Evolutionary conservation across 2,329 filamentous ascomycete genomes (phyloP).

Genomic region (Volutella citrinella): DNA sequence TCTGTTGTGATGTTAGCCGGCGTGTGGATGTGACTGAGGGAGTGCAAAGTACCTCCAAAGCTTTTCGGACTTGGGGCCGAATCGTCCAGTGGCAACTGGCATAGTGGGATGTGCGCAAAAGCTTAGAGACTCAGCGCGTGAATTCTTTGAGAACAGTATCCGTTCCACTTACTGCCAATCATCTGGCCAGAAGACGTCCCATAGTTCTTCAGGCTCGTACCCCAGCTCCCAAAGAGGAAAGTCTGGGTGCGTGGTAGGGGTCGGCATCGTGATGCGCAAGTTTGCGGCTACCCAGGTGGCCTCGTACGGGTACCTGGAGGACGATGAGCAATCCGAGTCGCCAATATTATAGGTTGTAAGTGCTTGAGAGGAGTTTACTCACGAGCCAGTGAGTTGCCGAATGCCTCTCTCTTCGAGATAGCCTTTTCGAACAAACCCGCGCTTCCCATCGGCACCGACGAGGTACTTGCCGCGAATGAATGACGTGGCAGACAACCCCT

Average conservation of each 20-base stretch:
- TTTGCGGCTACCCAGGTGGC: slow-evolving; percentile 3
- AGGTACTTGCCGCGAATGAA: slow-evolving; percentile 1
- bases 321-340: no score
- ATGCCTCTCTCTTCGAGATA: slow-evolving; percentile 1
- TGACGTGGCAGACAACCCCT: no score
- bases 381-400: not conserved
- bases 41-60: no score
- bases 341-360: no score
- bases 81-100: no score
- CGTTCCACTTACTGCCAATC: slow-evolving; percentile 1
- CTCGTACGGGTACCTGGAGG: slow-evolving; percentile 3
- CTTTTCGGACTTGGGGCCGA: no score
- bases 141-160: no score
- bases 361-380: no score
- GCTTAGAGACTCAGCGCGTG: no score
- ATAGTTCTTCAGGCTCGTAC: slow-evolving; percentile 1
- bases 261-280: not conserved
- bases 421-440: slow-evolving; percentile 3
- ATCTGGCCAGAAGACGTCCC: slow-evolving; percentile 1
- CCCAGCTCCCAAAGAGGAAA: slow-evolving; percentile 4
- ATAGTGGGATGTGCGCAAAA: no score
- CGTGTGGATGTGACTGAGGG: no score
- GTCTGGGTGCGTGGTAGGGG: not conserved
- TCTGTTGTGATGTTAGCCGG: no score
- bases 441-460: slow-evolving; percentile 5